Evolutionary conservation across 495 filamentous ascomycete genomes (phyloP).

Genomic region (Aspergillus bertholletiae): DNA sequence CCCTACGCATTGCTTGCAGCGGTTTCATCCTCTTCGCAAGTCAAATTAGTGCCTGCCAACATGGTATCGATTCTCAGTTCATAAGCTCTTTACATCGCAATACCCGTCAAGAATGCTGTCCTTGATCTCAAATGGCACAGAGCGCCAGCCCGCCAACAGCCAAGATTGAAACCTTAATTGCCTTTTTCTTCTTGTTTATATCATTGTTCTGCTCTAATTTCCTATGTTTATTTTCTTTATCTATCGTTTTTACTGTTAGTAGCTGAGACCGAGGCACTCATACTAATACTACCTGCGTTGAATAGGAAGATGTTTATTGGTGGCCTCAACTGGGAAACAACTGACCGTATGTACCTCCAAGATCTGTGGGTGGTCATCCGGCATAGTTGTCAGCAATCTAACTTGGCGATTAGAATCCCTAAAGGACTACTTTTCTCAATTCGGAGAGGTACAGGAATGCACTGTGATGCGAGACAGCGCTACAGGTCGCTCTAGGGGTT

Average conservation of each 20-base stretch:
- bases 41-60: not conserved
- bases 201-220: not conserved
- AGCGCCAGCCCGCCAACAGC: not conserved
- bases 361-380: not conserved
- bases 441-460: constrained; percentile 94
- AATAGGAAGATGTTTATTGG: constrained; percentile 99
- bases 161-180: not conserved
- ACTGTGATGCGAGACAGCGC: constrained; percentile 97
- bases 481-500: constrained; percentile 89
- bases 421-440: constrained; percentile 98
- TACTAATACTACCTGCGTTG: constrained; percentile 6
- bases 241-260: not conserved
- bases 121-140: not conserved
- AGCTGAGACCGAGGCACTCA: constrained; percentile 14
- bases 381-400: constrained; percentile 9
- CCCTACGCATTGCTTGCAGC: not conserved
- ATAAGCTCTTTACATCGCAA: not conserved
- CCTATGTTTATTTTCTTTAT: not conserved
- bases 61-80: not conserved
- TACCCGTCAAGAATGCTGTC: not conserved
- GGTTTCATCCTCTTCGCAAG: not conserved
- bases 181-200: not conserved
- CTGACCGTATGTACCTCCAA: constrained; percentile 69
- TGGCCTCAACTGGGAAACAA: constrained; percentile 98
- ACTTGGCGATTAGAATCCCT: constrained; percentile 69